Evolutionary conservation across 805 yeast species (phyloP).

Genomic region (Starmerella davenportii): DNA sequence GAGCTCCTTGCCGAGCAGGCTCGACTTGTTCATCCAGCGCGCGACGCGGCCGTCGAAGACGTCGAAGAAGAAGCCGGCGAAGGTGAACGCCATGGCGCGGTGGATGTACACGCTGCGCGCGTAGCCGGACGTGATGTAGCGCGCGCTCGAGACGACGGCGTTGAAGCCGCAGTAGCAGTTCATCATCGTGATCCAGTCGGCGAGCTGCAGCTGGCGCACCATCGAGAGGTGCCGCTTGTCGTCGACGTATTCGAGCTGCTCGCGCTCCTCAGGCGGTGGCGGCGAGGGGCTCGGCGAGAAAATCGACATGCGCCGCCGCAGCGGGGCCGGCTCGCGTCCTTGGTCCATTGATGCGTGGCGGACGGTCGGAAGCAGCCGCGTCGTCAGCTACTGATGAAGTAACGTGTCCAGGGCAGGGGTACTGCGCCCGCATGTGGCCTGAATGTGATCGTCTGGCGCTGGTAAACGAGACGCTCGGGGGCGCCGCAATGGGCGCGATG

Average conservation of each 20-base stretch:
- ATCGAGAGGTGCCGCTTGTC: slow-evolving; percentile 77
- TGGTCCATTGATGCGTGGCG: slow-evolving; percentile 3
- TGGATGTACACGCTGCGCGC: slow-evolving; percentile 41
- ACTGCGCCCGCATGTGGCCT: not conserved
- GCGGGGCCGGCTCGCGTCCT: slow-evolving; percentile 9
- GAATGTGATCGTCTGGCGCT: too few relatives aligned
- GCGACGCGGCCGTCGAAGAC: slow-evolving; percentile 97
- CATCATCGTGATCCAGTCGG: slow-evolving; percentile 85
- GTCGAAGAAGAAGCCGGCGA: slow-evolving; percentile 87
- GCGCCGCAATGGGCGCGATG: too few relatives aligned
- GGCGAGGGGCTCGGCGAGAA: slow-evolving; percentile 24
- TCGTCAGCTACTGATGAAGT: not conserved
- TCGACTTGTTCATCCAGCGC: slow-evolving; percentile 74
- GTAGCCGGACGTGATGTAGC: slow-evolving; percentile 56
- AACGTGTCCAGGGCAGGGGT: not conserved
- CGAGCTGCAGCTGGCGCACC: slow-evolving; percentile 62
- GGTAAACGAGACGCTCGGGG: too few relatives aligned
- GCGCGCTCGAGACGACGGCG: slow-evolving; percentile 66
- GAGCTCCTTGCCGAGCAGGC: slow-evolving; percentile 91
- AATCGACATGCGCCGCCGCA: slow-evolving; percentile 21
- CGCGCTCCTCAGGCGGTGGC: slow-evolving; percentile 23
- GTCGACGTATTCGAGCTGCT: slow-evolving; percentile 59
- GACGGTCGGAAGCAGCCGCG: not conserved
- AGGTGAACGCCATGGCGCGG: slow-evolving; percentile 75
- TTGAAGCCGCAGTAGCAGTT: slow-evolving; percentile 91